A percentile compares a stretch with the other conserved stretches of the same genome.
These are phyloP conservation scores for Boletus patriciae DNA, from an alignment of 768 basidiomycete species.

Conservation along the genomic window DNA sequence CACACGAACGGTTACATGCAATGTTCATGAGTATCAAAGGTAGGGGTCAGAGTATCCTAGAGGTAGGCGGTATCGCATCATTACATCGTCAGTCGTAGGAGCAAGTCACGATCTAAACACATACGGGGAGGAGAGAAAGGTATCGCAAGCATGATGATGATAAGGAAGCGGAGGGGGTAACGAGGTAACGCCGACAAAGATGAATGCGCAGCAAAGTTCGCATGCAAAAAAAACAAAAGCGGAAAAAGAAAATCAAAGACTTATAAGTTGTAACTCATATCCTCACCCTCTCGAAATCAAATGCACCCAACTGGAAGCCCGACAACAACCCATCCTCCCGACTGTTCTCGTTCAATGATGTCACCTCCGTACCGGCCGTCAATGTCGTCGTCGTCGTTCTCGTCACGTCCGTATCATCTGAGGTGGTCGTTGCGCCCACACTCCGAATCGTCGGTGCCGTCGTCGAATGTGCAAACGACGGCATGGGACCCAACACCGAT, in stretches of 20 bases:
- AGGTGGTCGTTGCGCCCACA: constrained; percentile 32
- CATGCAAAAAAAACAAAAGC: neutral
- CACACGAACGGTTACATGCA: neutral
- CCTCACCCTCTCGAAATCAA: constrained; percentile 25
- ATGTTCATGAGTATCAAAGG: neutral
- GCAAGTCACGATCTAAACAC: constrained; percentile 1
- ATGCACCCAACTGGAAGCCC: constrained; percentile 14
- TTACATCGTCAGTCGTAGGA: constrained; percentile 7
- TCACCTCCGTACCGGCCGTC: constrained; percentile 16
- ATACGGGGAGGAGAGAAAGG: neutral
- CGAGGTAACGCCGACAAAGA: constrained; percentile 13
- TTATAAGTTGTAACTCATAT: constrained; percentile 1
- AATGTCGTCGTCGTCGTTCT: constrained; percentile 24
- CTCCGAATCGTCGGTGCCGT: constrained; percentile 34
- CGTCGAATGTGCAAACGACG: constrained; percentile 30
- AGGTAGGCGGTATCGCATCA: constrained; percentile 12
- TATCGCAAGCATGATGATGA: constrained; percentile 13
- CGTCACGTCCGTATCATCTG: constrained; percentile 32
- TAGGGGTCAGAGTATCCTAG: neutral
- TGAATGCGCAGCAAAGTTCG: neutral
- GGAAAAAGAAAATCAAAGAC: neutral
- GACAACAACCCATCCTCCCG: constrained; percentile 12
- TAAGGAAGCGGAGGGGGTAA: neutral
- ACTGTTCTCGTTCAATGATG: constrained; percentile 8
- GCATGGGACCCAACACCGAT: constrained; percentile 35